These are phyloP conservation scores for Cyclotella distinguenda DNA, from an alignment of 108 stramenopile species.

Conservation along the genomic window DNA sequence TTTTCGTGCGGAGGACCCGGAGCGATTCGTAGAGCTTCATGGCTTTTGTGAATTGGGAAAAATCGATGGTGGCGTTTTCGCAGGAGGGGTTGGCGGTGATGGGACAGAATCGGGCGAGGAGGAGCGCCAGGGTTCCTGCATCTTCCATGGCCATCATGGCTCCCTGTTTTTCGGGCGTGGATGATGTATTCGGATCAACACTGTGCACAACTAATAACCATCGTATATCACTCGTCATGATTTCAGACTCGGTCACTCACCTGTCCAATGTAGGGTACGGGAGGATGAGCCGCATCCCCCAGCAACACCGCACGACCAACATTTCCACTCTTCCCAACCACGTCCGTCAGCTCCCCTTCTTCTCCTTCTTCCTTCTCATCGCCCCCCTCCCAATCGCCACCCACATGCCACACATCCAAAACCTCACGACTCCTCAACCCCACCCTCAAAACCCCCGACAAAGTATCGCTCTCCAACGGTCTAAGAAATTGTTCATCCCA, in stretches of 20 bases:
- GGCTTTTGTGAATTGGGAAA: slow-evolving; percentile 39
- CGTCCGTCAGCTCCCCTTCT: no score
- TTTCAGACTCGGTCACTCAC: no score
- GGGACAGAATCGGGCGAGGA: slow-evolving; percentile 47
- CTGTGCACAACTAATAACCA: no score
- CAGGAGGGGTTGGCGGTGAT: background rate
- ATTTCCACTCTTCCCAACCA: background rate
- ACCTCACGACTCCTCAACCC: slow-evolving; percentile 36
- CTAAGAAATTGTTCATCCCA: slow-evolving; percentile 59
- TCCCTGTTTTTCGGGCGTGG: no score
- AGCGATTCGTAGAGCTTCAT: slow-evolving; percentile 53
- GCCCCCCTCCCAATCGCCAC: slow-evolving; percentile 21
- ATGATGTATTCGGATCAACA: no score
- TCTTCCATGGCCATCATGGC: slow-evolving; percentile 73
- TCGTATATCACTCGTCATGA: no score
- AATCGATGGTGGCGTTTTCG: slow-evolving; percentile 5
- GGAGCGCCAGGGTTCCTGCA: slow-evolving; percentile 53
- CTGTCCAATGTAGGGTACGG: slow-evolving; percentile 71
- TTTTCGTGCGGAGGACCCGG: slow-evolving; percentile 49
- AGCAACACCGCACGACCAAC: slow-evolving; percentile 45
- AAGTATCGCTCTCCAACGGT: slow-evolving; percentile 43
- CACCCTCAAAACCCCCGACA: slow-evolving; percentile 45
- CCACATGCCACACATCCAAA: slow-evolving; percentile 54
- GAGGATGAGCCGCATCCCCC: slow-evolving; percentile 72
- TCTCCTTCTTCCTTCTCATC: background rate